Evolutionary conservation across 257 asterid genomes (phyloP), one percentile per base, ranked within the genome.

Genomic region (Penstemon eatonii): DNA sequence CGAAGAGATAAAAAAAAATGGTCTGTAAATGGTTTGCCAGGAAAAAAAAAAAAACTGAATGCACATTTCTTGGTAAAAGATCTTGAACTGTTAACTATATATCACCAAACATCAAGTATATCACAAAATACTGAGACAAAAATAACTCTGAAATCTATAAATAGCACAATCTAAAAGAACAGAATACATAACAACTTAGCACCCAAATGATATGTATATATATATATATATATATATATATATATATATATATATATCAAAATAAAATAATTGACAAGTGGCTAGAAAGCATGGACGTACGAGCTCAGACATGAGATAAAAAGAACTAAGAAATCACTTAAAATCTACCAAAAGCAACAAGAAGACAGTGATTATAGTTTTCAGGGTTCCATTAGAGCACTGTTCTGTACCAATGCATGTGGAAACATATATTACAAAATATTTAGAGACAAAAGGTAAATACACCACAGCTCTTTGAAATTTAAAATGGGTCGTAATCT

Each of bases 1-100:
- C 5, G 13, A 54, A 25, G 8, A 56, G 9, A 41, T 39, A 8
- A 47, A 56, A 51, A 9, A 19, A 10, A 36, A 40, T 52, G 15
- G 33, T 25, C 33, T 25, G 2, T 25, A 62, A 50, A 62, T 50
- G 25, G 36, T 33, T 65, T 57, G 50, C 38, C 61, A 7, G 42
- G 58, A n/a, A 10, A 60, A 36, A 15, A 60, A 36, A 15, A 7
- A 44, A 40, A 38, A 49, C 49, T 46, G 50, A 8, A 38, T 4
- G 7, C 9, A 18, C 63, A 56, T 7, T 68, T 70, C 25, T 37
- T 37, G 45, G 42, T 6, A 25, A 36, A 8, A 38, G 42, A 41
- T 60, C 43, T 53, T 18, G 10, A 65, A 56, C 55, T 13, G 43
- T 56, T 59, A 47, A 11, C 45, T n/a, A 25, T 37, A 64, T 49